Conservation (phyloP, 2,329 filamentous ascomycete genomes). For the Fusarium illudens region DNA sequence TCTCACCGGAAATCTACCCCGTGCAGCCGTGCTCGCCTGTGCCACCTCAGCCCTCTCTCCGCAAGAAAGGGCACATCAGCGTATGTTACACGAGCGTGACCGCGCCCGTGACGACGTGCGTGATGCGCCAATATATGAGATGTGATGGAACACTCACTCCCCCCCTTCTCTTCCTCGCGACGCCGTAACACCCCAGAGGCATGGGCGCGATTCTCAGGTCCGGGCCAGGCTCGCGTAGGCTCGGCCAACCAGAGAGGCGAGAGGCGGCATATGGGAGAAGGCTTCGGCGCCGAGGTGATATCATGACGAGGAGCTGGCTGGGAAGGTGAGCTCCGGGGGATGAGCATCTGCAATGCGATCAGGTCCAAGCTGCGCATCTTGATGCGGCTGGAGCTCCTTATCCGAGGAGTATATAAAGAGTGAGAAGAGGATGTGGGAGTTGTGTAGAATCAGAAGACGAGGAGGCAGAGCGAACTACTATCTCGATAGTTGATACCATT, state of each 20-base stretch:
- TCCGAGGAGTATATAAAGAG: neutral
- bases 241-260: slow-evolving; percentile 27
- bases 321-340: neutral
- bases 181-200: slow-evolving; percentile 30
- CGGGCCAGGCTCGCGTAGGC: slow-evolving; percentile 26
- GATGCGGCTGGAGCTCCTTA: neutral
- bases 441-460: neutral
- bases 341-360: neutral
- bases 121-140: slow-evolving; percentile 25
- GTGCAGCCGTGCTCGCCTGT: neutral
- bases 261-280: slow-evolving; percentile 1
- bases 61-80: neutral
- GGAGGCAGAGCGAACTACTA: neutral
- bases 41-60: neutral
- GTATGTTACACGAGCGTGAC: slow-evolving; percentile 30
- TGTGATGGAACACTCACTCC: slow-evolving; percentile 5
- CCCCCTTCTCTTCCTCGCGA: neutral
- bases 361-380: neutral
- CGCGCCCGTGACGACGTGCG: slow-evolving; percentile 23
- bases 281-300: slow-evolving; percentile 5
- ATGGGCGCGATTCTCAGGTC: slow-evolving; percentile 19
- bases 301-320: slow-evolving; percentile 1
- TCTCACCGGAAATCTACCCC: slow-evolving; percentile 4
- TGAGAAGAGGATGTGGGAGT: neutral
- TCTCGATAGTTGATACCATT: neutral